These are phyloP conservation scores for Paulownia fortunei DNA, from an alignment of 257 asterid species.

Conservation along the genomic window DNA sequence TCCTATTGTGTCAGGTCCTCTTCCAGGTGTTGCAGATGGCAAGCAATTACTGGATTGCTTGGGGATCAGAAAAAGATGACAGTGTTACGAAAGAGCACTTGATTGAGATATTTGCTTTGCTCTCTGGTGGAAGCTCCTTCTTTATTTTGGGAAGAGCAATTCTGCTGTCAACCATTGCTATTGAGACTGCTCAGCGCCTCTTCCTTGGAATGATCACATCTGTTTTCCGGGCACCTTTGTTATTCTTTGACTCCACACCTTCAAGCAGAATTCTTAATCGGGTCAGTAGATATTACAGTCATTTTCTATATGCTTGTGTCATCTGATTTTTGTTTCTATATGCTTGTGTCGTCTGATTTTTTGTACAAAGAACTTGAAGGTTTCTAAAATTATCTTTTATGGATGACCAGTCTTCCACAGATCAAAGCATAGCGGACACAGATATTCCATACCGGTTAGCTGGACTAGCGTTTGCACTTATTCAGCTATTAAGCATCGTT, in stretches of 20 bases:
- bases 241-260: conserved; percentile 81
- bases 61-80: conserved; percentile 70
- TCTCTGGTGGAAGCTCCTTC: conserved; percentile 80
- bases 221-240: conserved; percentile 74
- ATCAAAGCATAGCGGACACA: conserved; percentile 83
- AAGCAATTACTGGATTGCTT: conserved; percentile 90
- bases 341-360: neutral
- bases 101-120: conserved; percentile 64
- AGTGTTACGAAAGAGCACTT: conserved; percentile 47
- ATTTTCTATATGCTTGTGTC: neutral
- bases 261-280: conserved; percentile 87
- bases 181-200: conserved; percentile 72
- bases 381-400: conserved; percentile 16
- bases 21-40: conserved; percentile 83
- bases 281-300: conserved; percentile 46
- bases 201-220: conserved; percentile 65
- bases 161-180: conserved; percentile 73
- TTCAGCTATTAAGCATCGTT: conserved; percentile 77
- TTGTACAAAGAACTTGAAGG: neutral
- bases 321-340: neutral
- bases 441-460: conserved; percentile 86
- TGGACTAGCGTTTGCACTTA: conserved; percentile 80
- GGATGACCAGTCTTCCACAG: conserved; percentile 72
- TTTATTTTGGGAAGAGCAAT: conserved; percentile 80
- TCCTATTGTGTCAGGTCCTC: conserved; percentile 71